Base-by-base conservation (phyloP, 2,329 filamentous ascomycete genomes). In the Pezicula carpinea region DNA sequence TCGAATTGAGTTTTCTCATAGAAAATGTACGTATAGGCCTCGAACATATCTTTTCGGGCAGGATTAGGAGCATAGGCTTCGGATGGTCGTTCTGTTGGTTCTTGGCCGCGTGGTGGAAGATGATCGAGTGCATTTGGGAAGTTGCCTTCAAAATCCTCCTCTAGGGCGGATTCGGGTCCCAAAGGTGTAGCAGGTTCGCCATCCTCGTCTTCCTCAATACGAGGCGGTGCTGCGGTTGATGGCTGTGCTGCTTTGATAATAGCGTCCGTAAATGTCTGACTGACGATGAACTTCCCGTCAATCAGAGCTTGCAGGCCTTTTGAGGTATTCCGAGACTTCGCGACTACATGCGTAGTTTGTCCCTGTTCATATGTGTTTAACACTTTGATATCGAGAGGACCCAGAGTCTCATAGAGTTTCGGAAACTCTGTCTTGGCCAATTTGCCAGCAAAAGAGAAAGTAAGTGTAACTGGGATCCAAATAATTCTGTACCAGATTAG, bases 321-420 rank as follows among this genome's bases (percentile, higher is more conserved):
- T 0, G 91, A 79, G 0, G 89, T 92, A 64, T 97, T 99, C 40
- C 93, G 79, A 67, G 95, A 96, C 64, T 83, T 87, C 6, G 89
- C 83, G 29, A 97, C 82, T 10, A 95, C 86, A 65, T 97, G 91
- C 0, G 92, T 96, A 0, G 92, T 96, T 22, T 77, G 70, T 14
- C 71, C 75, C 21, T 76, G 69, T 19, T 87, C 70, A 64, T 89
- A 96, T 4, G 90, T 83, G 36, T 79, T 74, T 13, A 87, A 71
- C 13, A 89, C 83, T 65, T 96, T 97, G 65, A 97, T 84, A 62
- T 96, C 93, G n/a, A 95, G 75, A 38, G 84, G 79, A 62, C 95
- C 89, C 15, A 97, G 78, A 44, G 76, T 76, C 26, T 77, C 69
- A 52, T 80, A 80, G 21, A 90, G 75, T 15, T 71, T 71, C 2